Percentiles rank a stretch among this genome's conserved stretches.
phyloP scores from a whole-genome alignment of 2,329 filamentous ascomycete species.

The Cryphonectria nitschkei region DNA sequence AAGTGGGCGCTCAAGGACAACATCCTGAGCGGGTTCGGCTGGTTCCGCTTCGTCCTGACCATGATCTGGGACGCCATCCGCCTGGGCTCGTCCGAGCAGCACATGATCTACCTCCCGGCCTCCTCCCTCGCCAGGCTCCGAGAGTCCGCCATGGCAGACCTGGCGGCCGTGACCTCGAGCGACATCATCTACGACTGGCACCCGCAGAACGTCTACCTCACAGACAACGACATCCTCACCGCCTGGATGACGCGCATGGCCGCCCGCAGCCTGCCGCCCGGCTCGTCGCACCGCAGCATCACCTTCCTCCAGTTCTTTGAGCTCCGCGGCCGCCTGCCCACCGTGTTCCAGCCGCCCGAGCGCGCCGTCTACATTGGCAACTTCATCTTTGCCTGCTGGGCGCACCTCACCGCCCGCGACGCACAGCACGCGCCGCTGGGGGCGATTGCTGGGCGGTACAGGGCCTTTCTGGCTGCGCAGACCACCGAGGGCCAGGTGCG shows the following conservation, averaged over 20 bases:
- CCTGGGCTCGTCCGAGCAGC: slow-evolving; percentile 39
- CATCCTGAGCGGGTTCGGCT: slow-evolving; percentile 34
- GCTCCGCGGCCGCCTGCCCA: slow-evolving; percentile 38
- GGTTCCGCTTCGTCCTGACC: slow-evolving; percentile 40
- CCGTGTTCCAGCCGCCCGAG: slow-evolving; percentile 36
- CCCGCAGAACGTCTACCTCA: slow-evolving; percentile 41
- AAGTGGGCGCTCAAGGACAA: slow-evolving; percentile 34
- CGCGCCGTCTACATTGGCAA: slow-evolving; percentile 34
- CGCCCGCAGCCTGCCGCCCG: slow-evolving; percentile 31
- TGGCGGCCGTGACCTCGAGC: slow-evolving; percentile 26
- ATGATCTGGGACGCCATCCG: slow-evolving; percentile 41
- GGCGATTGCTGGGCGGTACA: slow-evolving; percentile 27
- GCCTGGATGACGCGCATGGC: slow-evolving; percentile 45
- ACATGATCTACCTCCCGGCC: slow-evolving; percentile 45
- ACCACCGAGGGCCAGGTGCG: slow-evolving; percentile 29
- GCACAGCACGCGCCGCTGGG: slow-evolving; percentile 27
- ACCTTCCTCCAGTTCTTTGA: slow-evolving; percentile 46
- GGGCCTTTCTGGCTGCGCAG: slow-evolving; percentile 29
- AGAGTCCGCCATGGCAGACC: slow-evolving; percentile 38
- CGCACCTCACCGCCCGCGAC: slow-evolving; percentile 21
- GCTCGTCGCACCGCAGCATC: slow-evolving; percentile 36
- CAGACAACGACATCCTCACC: slow-evolving; percentile 50
- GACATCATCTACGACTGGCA: slow-evolving; percentile 28
- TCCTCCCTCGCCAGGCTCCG: slow-evolving; percentile 37
- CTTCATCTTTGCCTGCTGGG: slow-evolving; percentile 22